phyloP scores from a whole-genome alignment of 306 rosid genomes.

The Vigna nakashimae region DNA sequence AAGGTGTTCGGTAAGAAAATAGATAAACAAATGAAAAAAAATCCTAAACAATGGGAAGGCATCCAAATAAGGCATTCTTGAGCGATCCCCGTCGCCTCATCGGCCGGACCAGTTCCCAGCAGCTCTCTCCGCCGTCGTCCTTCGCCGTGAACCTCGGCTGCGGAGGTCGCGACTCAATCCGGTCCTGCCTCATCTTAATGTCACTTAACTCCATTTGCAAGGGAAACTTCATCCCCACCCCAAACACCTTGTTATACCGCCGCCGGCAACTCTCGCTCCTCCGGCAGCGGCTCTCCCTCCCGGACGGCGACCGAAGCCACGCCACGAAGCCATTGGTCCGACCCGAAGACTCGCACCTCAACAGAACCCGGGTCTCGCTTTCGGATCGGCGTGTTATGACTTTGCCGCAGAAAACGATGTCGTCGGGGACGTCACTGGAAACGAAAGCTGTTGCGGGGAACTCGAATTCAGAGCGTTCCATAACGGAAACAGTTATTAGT shows the following conservation, averaged over 20 bases:
- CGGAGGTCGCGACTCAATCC: conserved; percentile 19
- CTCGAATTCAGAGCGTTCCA: conserved; percentile 39
- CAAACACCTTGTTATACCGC: conserved; percentile 36
- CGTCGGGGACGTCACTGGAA: not conserved
- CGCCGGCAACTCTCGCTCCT: conserved; percentile 34
- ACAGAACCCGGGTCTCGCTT: not conserved
- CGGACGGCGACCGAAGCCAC: conserved; percentile 18
- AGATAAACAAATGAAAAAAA: not conserved
- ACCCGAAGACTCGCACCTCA: not conserved
- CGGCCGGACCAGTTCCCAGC: conserved; percentile 48
- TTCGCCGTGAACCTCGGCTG: conserved; percentile 11
- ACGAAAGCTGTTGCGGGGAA: conserved; percentile 15
- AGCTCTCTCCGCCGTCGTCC: conserved; percentile 29
- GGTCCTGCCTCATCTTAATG: conserved; percentile 49
- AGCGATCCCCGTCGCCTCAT: conserved; percentile 41
- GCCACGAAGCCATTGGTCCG: not conserved
- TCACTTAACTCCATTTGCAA: conserved; percentile 53
- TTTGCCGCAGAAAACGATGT: conserved; percentile 53
- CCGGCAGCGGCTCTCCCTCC: conserved; percentile 11
- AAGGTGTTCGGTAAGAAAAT: not conserved
- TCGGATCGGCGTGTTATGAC: conserved; percentile 37
- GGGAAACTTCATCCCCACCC: conserved; percentile 46
- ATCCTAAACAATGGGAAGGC: conserved; percentile 34
- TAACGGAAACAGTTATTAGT: not conserved
- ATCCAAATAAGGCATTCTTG: conserved; percentile 44